phyloP scores from a whole-genome alignment of 177 flowering plant genomes.

The Vitis hybrid region DNA sequence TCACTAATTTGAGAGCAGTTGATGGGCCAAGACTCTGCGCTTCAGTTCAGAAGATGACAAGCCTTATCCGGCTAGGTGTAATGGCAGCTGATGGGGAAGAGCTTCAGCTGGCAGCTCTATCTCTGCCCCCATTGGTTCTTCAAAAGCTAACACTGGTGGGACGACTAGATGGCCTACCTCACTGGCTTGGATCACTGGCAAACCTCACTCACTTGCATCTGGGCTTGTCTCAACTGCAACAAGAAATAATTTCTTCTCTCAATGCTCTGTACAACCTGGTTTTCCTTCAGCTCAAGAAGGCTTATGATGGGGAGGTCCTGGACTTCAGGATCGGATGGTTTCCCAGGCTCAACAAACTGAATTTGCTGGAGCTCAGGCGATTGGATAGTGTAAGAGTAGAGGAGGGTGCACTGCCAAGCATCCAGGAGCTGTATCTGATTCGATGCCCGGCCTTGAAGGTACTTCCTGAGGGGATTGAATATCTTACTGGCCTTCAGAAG shows the following conservation, averaged over 20 bases:
- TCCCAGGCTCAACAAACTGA: constrained; percentile 14
- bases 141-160: constrained; percentile 28
- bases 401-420: constrained; percentile 29
- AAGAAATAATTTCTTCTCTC: constrained; percentile 18
- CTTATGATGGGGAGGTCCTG: constrained; percentile 23
- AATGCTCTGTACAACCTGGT: constrained; percentile 18
- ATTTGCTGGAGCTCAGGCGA: constrained; percentile 9
- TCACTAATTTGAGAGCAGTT: neutral
- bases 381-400: constrained; percentile 20
- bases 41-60: constrained; percentile 9
- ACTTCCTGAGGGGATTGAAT: constrained; percentile 34
- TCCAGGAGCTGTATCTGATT: constrained; percentile 15
- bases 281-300: constrained; percentile 23
- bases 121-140: constrained; percentile 25
- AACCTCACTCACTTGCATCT: constrained; percentile 24
- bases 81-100: constrained; percentile 1
- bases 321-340: constrained; percentile 19
- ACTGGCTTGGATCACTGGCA: constrained; percentile 23
- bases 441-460: constrained; percentile 19
- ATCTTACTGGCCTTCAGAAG: constrained; percentile 26
- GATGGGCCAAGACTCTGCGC: constrained; percentile 5
- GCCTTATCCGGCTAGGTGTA: constrained; percentile 3
- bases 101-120: constrained; percentile 1
- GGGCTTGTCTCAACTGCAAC: constrained; percentile 13
- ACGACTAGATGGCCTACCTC: constrained; percentile 24